Conservation (phyloP, 441 rosid genomes). For the Pelargonium australe region DNA sequence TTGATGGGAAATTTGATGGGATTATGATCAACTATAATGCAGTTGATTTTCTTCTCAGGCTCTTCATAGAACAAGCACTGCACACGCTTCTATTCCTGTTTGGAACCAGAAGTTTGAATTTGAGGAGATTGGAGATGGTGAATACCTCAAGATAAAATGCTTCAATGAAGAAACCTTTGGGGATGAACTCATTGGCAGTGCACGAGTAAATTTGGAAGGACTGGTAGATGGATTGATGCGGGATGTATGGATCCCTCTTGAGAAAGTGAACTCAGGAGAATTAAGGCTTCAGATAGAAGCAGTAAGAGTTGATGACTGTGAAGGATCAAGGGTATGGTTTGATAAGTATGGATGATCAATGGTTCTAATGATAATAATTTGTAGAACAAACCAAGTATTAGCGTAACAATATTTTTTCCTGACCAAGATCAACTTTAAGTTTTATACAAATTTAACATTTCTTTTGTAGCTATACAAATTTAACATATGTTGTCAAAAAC, state of each 20-base stretch:
- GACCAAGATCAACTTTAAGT: not conserved
- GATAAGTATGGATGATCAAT: constrained; percentile 15
- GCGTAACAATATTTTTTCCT: constrained; percentile 1
- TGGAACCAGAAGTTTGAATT: constrained; percentile 84
- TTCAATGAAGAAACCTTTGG: constrained; percentile 69
- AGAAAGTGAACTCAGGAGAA: constrained; percentile 85
- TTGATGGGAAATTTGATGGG: no score
- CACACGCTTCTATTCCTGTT: constrained; percentile 35
- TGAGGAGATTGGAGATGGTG: constrained; percentile 78
- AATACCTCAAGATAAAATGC: constrained; percentile 73
- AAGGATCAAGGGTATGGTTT: constrained; percentile 54
- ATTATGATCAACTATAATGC: constrained; percentile 10
- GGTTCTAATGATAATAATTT: no score
- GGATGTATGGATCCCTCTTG: constrained; percentile 87
- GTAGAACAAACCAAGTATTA: no score
- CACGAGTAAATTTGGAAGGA: constrained; percentile 82
- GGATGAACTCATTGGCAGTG: constrained; percentile 72
- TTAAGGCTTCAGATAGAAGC: constrained; percentile 78
- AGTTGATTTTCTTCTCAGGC: constrained; percentile 33
- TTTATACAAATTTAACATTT: no score
- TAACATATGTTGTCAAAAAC: no score
- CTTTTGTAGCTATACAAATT: no score
- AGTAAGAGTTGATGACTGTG: constrained; percentile 39
- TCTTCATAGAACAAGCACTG: constrained; percentile 57
- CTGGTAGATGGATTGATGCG: constrained; percentile 57